These are phyloP conservation scores for Solanum bulbocastanum DNA, from an alignment of 257 asterid species.

Conservation along the genomic window DNA sequence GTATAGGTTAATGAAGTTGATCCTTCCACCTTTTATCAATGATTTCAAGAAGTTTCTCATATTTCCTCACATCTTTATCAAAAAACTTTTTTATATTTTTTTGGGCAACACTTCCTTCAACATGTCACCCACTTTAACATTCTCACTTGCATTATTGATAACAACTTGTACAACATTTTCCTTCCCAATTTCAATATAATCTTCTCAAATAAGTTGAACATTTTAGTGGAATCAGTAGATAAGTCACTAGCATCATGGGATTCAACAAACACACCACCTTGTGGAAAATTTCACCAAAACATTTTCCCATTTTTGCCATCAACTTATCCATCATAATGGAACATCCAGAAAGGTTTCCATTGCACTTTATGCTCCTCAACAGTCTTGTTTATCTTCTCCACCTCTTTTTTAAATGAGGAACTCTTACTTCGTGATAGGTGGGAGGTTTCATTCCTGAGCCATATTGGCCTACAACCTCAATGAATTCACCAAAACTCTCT, in stretches of 20 bases:
- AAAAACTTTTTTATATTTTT: not conserved
- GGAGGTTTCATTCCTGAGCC: not conserved
- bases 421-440: constrained; percentile 1
- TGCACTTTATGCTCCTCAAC: not conserved
- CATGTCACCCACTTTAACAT: not conserved
- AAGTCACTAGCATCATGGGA: not conserved
- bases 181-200: not conserved
- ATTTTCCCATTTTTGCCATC: not conserved
- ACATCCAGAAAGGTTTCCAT: not conserved
- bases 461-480: not conserved
- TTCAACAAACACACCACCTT: not conserved
- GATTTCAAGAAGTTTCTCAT: no score
- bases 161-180: not conserved
- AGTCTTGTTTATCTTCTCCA: not conserved
- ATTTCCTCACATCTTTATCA: no score
- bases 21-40: not conserved
- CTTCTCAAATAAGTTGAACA: not conserved
- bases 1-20: not conserved
- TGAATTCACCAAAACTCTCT: not conserved
- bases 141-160: not conserved
- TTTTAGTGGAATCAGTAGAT: not conserved
- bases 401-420: constrained; percentile 1
- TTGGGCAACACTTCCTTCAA: not conserved
- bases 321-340: not conserved
- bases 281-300: not conserved